Evolutionary conservation across 2,329 filamentous ascomycete species (phyloP), one percentile per base, ranked within the genome.

Genomic region (Parastagonospora avenae): DNA sequence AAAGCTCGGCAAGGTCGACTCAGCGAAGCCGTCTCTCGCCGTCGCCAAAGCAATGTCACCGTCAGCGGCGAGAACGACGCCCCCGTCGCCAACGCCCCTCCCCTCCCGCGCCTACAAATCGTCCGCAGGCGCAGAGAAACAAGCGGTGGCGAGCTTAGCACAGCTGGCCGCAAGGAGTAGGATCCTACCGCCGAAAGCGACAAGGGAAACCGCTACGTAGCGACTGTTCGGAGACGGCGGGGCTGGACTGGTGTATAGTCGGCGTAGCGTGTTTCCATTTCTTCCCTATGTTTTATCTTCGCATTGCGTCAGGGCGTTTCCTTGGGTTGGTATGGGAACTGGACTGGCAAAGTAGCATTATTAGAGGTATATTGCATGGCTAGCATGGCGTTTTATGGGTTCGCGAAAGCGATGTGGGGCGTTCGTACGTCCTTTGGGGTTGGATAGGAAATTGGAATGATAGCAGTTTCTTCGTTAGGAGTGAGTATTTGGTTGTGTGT

Each of bases 121-220:
- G 64, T 71, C 14, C 50, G 71, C 8, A 44, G 69, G 1, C 58
- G 71, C 40, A 53, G 71, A n/a, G 68, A 74, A 42, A 73, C 70
- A 2, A 69, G 64, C 47, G 71, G 69, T 0, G 70, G 69, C 2
- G 70, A 72, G 42, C 58, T 72, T 57, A 63, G 52, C 32, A 59
- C 56, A 75, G 47, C 35, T 7, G 39, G 37, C 9, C 11, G 37
- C 5, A 46, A 37, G 30, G 55, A 62, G 39, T 60, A 60, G 57
- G 50, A 47, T 37, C 37, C 50, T 41, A 52, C 15, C 8, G 38
- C 29, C 27, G 43, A 31, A 39, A 30, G 10, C 9, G n/a, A 32
- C n/a, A 32, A n/a, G 24, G 37, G 6, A 39, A 36, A 19, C 30
- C 41, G 40, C 2, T 58, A 60, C 11, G 14, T 59, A 29, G 50